Conservation (phyloP, 352 stramenopile species). For the Phytophthora megakarya region DNA sequence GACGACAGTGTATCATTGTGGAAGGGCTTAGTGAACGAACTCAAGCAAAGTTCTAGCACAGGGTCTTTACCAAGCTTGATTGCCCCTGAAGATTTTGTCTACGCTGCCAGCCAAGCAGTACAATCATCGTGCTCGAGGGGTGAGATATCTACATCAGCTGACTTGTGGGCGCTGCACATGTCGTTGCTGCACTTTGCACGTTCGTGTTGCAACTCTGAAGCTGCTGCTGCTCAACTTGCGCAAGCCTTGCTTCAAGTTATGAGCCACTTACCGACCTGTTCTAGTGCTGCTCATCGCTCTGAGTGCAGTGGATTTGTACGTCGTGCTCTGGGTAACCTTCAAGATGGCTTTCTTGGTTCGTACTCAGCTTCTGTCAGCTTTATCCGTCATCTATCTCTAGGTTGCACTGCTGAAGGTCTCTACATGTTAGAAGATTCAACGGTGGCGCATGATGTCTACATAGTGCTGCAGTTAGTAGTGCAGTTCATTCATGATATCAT, state of each 20-base stretch:
- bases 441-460: conserved; percentile 33
- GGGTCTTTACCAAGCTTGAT: conserved; percentile 16
- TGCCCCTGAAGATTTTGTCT: conserved; percentile 34
- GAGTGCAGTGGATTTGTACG: conserved; percentile 57
- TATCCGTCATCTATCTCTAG: conserved; percentile 37
- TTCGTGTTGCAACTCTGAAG: conserved; percentile 48
- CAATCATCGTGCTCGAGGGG: conserved; percentile 20
- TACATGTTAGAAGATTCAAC: conserved; percentile 25
- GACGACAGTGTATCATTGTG: conserved; percentile 8
- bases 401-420: conserved; percentile 28
- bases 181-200: conserved; percentile 57
- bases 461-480: conserved; percentile 31
- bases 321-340: conserved; percentile 47
- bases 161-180: conserved; percentile 51
- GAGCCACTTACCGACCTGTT: conserved; percentile 46
- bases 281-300: conserved; percentile 37
- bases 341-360: conserved; percentile 31
- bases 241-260: conserved; percentile 48
- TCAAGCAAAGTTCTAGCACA: conserved; percentile 28
- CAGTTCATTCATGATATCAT: conserved; percentile 36
- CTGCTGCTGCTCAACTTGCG: conserved; percentile 44
- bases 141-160: conserved; percentile 4
- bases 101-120: conserved; percentile 27
- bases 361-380: conserved; percentile 48
- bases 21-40: conserved; percentile 14